Base-by-base conservation (phyloP, 2,329 filamentous ascomycete genomes). In the Madurella mycetomatis region DNA sequence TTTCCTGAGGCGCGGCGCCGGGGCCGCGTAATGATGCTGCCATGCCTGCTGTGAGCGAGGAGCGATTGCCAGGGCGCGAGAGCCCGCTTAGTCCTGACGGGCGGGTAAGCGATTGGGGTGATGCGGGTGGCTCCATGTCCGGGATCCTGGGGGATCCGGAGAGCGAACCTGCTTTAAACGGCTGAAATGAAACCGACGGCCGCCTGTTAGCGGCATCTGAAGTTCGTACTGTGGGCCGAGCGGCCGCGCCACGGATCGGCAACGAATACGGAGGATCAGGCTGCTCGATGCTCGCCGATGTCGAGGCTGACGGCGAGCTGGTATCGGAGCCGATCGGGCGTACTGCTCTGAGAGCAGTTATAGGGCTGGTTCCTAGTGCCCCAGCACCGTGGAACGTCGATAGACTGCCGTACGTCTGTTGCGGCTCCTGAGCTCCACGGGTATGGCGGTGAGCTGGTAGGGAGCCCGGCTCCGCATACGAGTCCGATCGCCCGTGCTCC, bases 101-200 rank as follows among this genome's bases (percentile, higher is more conserved):
- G 25, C 80, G 75, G 18, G 73, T 71, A 9, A 78, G 65, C 0
- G 81, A 83, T 43, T 77, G 75, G 2, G 82, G 79, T 2, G 83
- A 86, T 32, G 77, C 73, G 13, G 82, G 78, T 1, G 75, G 67
- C 47, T 82, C 81, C 13, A 72, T 68, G 12, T 82, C 80, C 2
- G 71, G 67, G 7, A 74, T 67, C 31, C 78, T 74, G 0, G 92
- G 92, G 4, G 92, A 96, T 4, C 88, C 90, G 2, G 92, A 95
- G n/a, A 97, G 76, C 1, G 92, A 95, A 11, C 92, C 92, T 13
- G 92, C 90, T 71, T 99, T 99, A 76, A 99, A 99, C 0, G 92
- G 92, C 63, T 95, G 90, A 65, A 96, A 96, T 0, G 90, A 95
- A 18, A 96, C 83, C 0, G 90, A 96, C 7, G 88, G 86, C 50